phyloP scores from a whole-genome alignment of 2,329 filamentous ascomycete genomes.

The Cercospora beticola region DNA sequence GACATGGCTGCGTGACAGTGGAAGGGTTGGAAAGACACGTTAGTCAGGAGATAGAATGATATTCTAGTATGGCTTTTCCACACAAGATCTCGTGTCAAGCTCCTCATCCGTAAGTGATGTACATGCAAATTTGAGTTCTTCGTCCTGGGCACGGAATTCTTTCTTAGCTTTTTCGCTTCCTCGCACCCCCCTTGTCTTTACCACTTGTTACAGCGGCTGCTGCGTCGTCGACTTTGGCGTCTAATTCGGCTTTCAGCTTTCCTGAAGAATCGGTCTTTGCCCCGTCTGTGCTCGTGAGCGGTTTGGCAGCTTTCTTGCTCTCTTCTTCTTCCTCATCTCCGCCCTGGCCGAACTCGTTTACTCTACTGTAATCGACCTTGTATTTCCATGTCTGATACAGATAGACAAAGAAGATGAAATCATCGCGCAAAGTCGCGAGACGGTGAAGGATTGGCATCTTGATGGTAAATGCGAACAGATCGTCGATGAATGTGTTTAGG shows the following conservation, averaged over 20 bases:
- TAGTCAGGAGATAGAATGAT: background rate
- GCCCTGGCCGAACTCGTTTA: slow-evolving; percentile 98
- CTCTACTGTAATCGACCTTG: slow-evolving; percentile 82
- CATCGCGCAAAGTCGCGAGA: slow-evolving; percentile 86
- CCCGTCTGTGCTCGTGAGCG: slow-evolving; percentile 37
- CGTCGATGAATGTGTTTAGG: slow-evolving; percentile 97
- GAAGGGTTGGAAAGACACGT: background rate
- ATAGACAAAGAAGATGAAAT: slow-evolving; percentile 98
- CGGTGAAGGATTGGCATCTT: slow-evolving; percentile 97
- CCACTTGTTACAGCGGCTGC: slow-evolving; percentile 12
- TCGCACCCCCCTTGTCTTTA: slow-evolving; percentile 10
- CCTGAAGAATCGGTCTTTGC: slow-evolving; percentile 19
- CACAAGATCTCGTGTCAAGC: background rate
- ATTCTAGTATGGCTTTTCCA: background rate
- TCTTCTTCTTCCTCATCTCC: slow-evolving; percentile 75
- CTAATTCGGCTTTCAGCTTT: slow-evolving; percentile 22
- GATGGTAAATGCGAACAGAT: slow-evolving; percentile 97
- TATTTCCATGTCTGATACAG: slow-evolving; percentile 93
- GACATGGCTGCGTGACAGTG: background rate
- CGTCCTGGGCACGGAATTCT: background rate
- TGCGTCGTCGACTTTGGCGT: slow-evolving; percentile 19
- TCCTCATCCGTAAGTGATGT: background rate
- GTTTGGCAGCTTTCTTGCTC: slow-evolving; percentile 49
- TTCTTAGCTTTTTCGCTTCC: slow-evolving; percentile 4
- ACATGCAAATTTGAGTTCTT: background rate